phyloP scores from a whole-genome alignment of 495 filamentous ascomycete species.

The Penicillium antarcticum region DNA sequence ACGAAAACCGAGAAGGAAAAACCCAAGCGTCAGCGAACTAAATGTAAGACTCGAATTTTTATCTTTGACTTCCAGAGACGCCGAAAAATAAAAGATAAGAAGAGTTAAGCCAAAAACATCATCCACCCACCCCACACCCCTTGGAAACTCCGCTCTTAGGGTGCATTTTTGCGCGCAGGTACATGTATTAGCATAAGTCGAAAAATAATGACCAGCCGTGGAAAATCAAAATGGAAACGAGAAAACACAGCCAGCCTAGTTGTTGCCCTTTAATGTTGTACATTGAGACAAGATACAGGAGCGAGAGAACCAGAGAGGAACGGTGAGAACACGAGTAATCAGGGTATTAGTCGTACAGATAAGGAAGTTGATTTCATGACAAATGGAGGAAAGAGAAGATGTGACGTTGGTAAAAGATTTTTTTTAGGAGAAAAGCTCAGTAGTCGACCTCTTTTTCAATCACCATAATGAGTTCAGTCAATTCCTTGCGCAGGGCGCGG shows the following conservation, averaged over 20 bases:
- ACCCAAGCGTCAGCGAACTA: background rate
- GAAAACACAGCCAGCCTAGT: conserved; percentile 1
- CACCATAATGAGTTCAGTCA: conserved; percentile 46
- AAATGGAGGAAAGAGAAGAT: conserved; percentile 2
- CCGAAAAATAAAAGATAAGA: conserved; percentile 2
- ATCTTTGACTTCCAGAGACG: conserved; percentile 18
- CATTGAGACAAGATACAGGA: background rate
- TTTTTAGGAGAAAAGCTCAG: conserved; percentile 12
- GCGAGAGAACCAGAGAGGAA: background rate
- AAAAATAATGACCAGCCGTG: background rate
- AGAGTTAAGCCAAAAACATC: background rate
- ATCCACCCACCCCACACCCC: conserved; percentile 9
- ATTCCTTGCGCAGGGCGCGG: conserved; percentile 39
- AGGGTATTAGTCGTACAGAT: conserved; percentile 26
- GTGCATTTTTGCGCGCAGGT: conserved; percentile 13
- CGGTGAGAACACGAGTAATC: conserved; percentile 3
- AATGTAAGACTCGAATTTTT: conserved; percentile 2
- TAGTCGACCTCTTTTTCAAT: conserved; percentile 43
- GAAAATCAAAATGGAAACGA: background rate
- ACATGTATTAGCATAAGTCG: background rate
- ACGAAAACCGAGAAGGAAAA: background rate
- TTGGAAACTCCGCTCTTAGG: conserved; percentile 13
- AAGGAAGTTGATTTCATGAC: conserved; percentile 10
- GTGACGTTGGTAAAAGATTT: background rate
- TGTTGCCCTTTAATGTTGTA: conserved; percentile 1